Percentiles rank a stretch among this genome's conserved stretches.
Conservation (phyloP, 2,329 filamentous ascomycete species). For the Beauveria australis region DNA sequence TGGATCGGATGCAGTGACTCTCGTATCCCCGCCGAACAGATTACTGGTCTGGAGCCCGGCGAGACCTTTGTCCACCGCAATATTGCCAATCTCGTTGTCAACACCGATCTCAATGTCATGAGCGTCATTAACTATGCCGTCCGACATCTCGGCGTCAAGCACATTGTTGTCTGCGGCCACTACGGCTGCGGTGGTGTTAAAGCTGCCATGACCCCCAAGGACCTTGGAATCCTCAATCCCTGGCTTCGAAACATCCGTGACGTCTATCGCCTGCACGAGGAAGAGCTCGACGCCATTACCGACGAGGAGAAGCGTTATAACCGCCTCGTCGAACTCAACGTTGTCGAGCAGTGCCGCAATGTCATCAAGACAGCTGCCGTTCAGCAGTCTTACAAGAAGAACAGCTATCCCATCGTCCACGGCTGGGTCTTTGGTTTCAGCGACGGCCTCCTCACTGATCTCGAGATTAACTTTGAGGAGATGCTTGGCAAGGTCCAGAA, state of each 20-base stretch:
- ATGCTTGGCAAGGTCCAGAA: conserved; percentile 52
- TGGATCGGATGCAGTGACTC: conserved; percentile 92
- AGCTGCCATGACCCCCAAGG: conserved; percentile 63
- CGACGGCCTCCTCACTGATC: conserved; percentile 57
- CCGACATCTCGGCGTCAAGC: conserved; percentile 69
- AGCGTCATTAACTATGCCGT: conserved; percentile 85
- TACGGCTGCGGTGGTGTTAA: conserved; percentile 72
- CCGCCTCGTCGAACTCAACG: conserved; percentile 76
- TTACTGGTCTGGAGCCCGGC: conserved; percentile 75
- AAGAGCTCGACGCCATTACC: conserved; percentile 56
- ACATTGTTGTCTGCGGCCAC: conserved; percentile 72
- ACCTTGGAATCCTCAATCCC: conserved; percentile 63
- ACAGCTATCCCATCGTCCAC: conserved; percentile 61
- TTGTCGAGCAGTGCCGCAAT: conserved; percentile 67
- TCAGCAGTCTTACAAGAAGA: conserved; percentile 59
- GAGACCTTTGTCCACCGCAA: conserved; percentile 94
- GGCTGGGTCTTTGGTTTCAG: conserved; percentile 66
- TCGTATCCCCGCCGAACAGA: conserved; percentile 82
- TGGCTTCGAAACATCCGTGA: conserved; percentile 70
- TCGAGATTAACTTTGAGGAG: conserved; percentile 53
- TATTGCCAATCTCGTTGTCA: conserved; percentile 80
- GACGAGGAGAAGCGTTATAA: conserved; percentile 54
- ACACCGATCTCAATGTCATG: conserved; percentile 71
- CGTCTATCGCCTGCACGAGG: conserved; percentile 63
- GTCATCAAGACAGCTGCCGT: conserved; percentile 74